Base-by-base conservation (phyloP, 1,139 yeast species). In the Pichia sp. region DNA sequence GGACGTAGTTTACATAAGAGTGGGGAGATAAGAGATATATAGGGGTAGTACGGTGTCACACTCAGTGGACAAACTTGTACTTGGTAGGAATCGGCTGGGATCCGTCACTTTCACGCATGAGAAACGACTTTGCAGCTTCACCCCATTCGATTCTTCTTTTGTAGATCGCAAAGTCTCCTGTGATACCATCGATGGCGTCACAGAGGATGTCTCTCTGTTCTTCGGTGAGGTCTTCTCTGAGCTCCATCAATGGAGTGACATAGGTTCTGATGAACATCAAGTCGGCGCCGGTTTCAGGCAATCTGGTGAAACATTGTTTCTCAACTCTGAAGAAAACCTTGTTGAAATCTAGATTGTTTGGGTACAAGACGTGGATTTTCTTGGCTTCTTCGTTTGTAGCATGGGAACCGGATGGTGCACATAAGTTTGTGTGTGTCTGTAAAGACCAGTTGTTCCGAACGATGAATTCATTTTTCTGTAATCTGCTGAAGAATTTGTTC, bases 191-290 rank as follows among this genome's bases (percentile, higher is more conserved):
- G 33, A 62, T 61, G 3, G 86, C 91, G 17, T 69, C 71, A 39
- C 72, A 67, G 44, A 86, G 66, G 24, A 79, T 84, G 15, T 63
- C 67, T 2, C 56, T 60, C 14, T 58, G 58, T 3, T 82, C 81
- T 51, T 84, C 87, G 2, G 67, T 66, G 18, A 49, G 22, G 3
- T 19, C 6, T 1, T 28, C 32, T 52, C 76, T 75, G 44, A 86
- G 61, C 35, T 73, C 66, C 24, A 75, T 63, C 60, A 85, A 61
- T n/a, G 91, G 87, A 12, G 81, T 73, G 45, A 79, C 63, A 54
- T 84, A 85, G 0, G 94, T 86, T 57, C 88, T 67, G 43, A 81
- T 78, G 1, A 83, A 75, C 65, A 83, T 81, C 4, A 80, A 65
- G 14, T 79, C 66, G 0, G 83, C 83, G 6, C 70, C 69, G 1